These are phyloP conservation scores for Phytophthora syringae DNA, from an alignment of 352 stramenopile genomes.

Conservation along the genomic window DNA sequence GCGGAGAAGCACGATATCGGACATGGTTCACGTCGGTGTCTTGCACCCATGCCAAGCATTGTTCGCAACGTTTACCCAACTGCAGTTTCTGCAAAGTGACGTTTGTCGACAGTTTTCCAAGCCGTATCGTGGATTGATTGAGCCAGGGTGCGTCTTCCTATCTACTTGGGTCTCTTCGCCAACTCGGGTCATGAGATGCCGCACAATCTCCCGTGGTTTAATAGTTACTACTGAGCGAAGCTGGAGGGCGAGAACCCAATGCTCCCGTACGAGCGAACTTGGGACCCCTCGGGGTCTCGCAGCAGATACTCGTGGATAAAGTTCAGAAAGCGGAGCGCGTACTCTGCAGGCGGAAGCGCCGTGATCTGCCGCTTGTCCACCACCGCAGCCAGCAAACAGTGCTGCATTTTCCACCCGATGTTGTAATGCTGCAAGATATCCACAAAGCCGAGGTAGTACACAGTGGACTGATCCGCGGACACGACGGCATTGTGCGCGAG, in stretches of 20 bases:
- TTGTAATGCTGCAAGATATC: slow-evolving; percentile 90
- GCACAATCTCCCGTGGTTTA: slow-evolving; percentile 18
- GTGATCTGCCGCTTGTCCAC: slow-evolving; percentile 83
- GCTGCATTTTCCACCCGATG: slow-evolving; percentile 85
- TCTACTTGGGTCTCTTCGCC: slow-evolving; percentile 11
- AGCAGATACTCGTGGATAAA: slow-evolving; percentile 89
- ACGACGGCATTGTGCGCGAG: slow-evolving; percentile 82
- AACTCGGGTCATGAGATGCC: slow-evolving; percentile 6
- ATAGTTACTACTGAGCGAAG: slow-evolving; percentile 27
- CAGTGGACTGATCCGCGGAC: slow-evolving; percentile 66
- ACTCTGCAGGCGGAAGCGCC: slow-evolving; percentile 81
- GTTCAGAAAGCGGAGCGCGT: slow-evolving; percentile 84
- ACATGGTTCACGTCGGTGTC: too few relatives aligned
- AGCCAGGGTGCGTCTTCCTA: slow-evolving; percentile 7
- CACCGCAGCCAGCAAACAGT: slow-evolving; percentile 72
- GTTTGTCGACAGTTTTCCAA: too few relatives aligned
- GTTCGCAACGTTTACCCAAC: too few relatives aligned
- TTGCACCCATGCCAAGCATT: too few relatives aligned
- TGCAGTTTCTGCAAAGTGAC: too few relatives aligned
- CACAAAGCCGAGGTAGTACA: slow-evolving; percentile 89
- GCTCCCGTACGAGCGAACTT: slow-evolving; percentile 76
- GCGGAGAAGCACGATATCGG: too few relatives aligned
- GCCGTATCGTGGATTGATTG: slow-evolving; percentile 15
- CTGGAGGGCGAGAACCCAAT: slow-evolving; percentile 51
- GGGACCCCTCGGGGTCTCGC: slow-evolving; percentile 59